Evolutionary conservation across 2,329 filamentous ascomycete species (phyloP).

Genomic region (Gnomoniopsis smithogilvyi): DNA sequence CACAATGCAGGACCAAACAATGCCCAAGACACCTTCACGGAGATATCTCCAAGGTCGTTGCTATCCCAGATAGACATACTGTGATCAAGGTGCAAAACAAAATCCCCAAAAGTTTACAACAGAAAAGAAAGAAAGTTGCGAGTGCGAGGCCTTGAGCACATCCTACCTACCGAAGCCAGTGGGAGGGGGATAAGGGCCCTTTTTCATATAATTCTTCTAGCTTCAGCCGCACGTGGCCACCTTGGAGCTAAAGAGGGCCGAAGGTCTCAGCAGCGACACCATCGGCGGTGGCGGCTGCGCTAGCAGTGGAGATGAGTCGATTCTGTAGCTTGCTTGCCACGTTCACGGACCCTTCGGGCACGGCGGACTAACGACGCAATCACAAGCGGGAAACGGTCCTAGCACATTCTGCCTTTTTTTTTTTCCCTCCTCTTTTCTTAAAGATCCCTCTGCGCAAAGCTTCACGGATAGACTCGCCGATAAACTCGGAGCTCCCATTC

Average conservation of each 20-base stretch:
- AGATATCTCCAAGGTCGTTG: slow-evolving; percentile 7
- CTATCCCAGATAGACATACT: slow-evolving; percentile 13
- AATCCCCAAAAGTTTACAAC: not conserved
- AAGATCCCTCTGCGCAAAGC: too few species aligned
- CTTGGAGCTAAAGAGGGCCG: not conserved
- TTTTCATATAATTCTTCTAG: not conserved
- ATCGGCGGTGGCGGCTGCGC: too few species aligned
- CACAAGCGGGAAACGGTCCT: too few species aligned
- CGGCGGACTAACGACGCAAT: too few species aligned
- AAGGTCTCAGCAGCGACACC: too few species aligned
- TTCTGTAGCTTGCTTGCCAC: too few species aligned
- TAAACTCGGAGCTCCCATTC: too few species aligned
- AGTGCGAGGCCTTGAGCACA: not conserved
- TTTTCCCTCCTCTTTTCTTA: too few species aligned
- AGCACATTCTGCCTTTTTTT: too few species aligned
- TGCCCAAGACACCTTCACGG: slow-evolving; percentile 18
- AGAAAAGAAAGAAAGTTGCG: not conserved
- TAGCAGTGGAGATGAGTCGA: too few species aligned
- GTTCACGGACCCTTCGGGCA: too few species aligned
- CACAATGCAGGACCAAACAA: slow-evolving; percentile 21
- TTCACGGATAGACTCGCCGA: too few species aligned
- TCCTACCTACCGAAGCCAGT: not conserved
- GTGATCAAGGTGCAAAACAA: not conserved
- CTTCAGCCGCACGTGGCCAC: not conserved
- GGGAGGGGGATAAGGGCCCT: not conserved